Evolutionary conservation across 1,284 basidiomycete species (phyloP).

Genomic region (Blastosporella zonata): DNA sequence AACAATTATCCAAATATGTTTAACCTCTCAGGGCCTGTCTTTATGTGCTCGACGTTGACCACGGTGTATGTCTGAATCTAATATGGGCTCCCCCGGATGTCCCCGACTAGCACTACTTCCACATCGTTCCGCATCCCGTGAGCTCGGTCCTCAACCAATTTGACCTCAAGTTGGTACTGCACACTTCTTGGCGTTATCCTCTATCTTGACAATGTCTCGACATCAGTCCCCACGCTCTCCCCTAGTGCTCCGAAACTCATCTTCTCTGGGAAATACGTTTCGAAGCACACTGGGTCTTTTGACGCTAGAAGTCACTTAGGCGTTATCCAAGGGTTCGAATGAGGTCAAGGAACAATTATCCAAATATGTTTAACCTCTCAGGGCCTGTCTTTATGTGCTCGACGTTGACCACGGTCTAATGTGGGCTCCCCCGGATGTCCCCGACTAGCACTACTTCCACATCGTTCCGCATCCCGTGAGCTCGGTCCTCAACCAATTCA

Average conservation of each 20-base stretch:
- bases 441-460: not conserved
- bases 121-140: constrained; percentile 3
- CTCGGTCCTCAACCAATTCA: not conserved
- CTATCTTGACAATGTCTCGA: no score
- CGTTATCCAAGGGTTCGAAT: constrained; percentile 5
- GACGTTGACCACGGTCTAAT: no score
- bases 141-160: constrained; percentile 2
- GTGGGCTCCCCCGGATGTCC: not conserved
- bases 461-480: constrained; percentile 6
- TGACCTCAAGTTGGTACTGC: not conserved
- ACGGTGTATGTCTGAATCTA: not conserved
- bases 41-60: no score
- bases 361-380: not conserved
- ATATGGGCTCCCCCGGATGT: not conserved
- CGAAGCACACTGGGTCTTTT: no score
- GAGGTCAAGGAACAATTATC: constrained; percentile 3
- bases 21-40: not conserved
- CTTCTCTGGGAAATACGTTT: no score
- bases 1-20: not conserved
- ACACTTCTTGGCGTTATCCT: constrained; percentile 3
- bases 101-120: not conserved
- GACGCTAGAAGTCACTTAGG: not conserved
- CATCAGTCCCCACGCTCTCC: no score
- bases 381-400: not conserved
- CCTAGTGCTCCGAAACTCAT: no score